phyloP scores from a whole-genome alignment of 768 basidiomycete species.

The Boletus tomentosulus region DNA sequence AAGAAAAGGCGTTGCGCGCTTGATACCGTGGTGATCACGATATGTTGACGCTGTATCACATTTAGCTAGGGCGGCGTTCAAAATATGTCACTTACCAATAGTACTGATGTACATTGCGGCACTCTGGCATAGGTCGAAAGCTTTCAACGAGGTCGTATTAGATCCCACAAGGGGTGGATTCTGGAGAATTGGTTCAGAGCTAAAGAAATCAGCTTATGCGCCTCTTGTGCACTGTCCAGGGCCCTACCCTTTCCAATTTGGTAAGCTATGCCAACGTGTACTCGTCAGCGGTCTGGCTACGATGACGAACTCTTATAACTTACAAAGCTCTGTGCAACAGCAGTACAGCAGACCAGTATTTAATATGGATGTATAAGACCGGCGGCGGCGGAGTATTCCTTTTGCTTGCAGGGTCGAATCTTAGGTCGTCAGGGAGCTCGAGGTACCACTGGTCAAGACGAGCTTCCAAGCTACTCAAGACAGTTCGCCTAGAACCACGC shows the following conservation, averaged over 20 bases:
- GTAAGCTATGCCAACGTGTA: constrained; percentile 45
- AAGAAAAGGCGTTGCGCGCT: constrained; percentile 58
- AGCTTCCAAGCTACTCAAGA: constrained; percentile 55
- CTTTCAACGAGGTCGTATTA: constrained; percentile 51
- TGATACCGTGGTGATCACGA: constrained; percentile 58
- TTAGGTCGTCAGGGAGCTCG: constrained; percentile 58
- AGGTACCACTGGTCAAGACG: constrained; percentile 73
- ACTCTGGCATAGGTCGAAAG: constrained; percentile 70
- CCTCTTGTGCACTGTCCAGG: neutral
- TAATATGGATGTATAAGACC: constrained; percentile 63
- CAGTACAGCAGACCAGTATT: constrained; percentile 74
- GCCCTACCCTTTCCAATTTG: constrained; percentile 62
- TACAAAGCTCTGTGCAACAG: constrained; percentile 78
- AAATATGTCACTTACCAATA: constrained; percentile 43
- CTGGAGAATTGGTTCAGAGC: constrained; percentile 41
- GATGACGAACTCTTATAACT: constrained; percentile 31
- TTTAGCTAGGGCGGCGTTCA: constrained; percentile 5
- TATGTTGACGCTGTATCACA: constrained; percentile 44
- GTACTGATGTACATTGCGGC: constrained; percentile 70
- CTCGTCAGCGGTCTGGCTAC: constrained; percentile 5
- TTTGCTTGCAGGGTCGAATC: constrained; percentile 54
- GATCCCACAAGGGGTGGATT: constrained; percentile 34
- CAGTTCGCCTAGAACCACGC: constrained; percentile 43
- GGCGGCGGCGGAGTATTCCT: constrained; percentile 56
- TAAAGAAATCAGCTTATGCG: constrained; percentile 16